Percentiles rank a stretch among this genome's conserved stretches.
phyloP scores from a whole-genome alignment of 2,329 filamentous ascomycete genomes.

The Scedosporium dehoogii region DNA sequence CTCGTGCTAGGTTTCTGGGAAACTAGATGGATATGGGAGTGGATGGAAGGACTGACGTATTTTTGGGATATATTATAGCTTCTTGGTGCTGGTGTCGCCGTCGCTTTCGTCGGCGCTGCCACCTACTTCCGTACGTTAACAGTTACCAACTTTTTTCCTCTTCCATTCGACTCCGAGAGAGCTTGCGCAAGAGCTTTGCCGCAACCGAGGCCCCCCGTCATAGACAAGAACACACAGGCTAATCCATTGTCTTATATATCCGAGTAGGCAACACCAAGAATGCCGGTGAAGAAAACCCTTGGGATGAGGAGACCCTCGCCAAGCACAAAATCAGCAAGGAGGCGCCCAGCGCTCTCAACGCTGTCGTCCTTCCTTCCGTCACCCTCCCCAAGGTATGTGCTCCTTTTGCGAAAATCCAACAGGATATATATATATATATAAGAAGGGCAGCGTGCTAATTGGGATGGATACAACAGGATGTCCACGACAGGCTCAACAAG shows the following conservation, averaged over 20 bases:
- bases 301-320: conserved; percentile 57
- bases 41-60: conserved; percentile 7
- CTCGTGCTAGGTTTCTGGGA: too few relatives aligned
- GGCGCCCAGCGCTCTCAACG: conserved; percentile 90
- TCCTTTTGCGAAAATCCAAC: background rate
- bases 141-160: background rate
- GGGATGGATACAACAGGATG: conserved; percentile 42
- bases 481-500: conserved; percentile 99
- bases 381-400: conserved; percentile 71
- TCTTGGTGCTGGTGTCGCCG: conserved; percentile 82
- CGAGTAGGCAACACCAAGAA: conserved; percentile 77
- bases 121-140: conserved; percentile 66
- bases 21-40: background rate
- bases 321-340: conserved; percentile 67
- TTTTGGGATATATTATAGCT: conserved; percentile 45
- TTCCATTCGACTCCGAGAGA: too few relatives aligned
- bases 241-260: conserved; percentile 19
- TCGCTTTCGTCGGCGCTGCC: conserved; percentile 77
- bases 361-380: conserved; percentile 87
- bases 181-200: too few relatives aligned
- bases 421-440: too few relatives aligned
- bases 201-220: too few relatives aligned
- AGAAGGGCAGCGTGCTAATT: conserved; percentile 8
- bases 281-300: conserved; percentile 59
- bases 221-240: background rate